Percentiles rank a stretch among this genome's conserved stretches.
Evolutionary conservation across 2,329 filamentous ascomycete genomes (phyloP).

Genomic region (Myriosclerotinia curreyana): DNA sequence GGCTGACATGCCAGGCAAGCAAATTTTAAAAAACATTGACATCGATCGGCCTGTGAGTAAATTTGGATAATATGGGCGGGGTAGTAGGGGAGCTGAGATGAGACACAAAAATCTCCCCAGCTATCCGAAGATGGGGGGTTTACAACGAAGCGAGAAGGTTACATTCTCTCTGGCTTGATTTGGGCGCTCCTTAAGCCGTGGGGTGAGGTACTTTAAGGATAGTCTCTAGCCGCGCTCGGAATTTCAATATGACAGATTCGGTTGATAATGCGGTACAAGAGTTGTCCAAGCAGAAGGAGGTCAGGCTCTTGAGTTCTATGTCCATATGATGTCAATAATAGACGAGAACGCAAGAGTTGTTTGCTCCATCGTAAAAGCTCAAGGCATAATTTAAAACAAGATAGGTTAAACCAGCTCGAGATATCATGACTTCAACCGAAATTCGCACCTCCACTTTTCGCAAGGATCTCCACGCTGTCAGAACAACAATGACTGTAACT

Average conservation of each 20-base stretch:
- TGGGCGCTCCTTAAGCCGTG: not conserved
- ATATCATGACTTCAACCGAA: not conserved
- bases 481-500: not conserved
- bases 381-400: not conserved
- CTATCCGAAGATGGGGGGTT: slow-evolving; percentile 9
- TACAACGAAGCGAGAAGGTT: not conserved
- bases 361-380: not conserved
- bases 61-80: not conserved
- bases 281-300: not conserved
- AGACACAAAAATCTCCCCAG: not conserved
- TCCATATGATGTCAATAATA: not conserved
- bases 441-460: not conserved
- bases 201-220: not conserved
- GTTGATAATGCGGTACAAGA: not conserved
- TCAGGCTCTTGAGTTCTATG: not conserved
- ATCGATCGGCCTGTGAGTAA: not conserved
- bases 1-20: not conserved
- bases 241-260: not conserved
- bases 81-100: slow-evolving; percentile 2
- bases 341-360: not conserved
- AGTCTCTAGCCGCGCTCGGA: not conserved
- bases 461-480: not conserved
- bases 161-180: not conserved
- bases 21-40: not conserved
- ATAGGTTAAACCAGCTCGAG: not conserved